These are phyloP conservation scores for Esteya vermicola DNA, from an alignment of 2,329 filamentous ascomycete genomes.

Conservation along the genomic window DNA sequence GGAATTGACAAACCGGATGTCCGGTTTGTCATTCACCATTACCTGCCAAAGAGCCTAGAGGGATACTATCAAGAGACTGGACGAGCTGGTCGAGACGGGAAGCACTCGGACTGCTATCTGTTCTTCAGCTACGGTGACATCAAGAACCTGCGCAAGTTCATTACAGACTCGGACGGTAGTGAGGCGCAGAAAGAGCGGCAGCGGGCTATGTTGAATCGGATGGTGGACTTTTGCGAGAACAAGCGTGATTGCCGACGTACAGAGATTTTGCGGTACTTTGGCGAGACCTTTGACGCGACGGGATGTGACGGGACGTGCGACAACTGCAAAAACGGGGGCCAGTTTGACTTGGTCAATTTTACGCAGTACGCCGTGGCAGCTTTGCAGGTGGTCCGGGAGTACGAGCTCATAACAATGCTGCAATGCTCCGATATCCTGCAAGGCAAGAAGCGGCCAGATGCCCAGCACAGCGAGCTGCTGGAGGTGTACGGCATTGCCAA, in stretches of 20 bases:
- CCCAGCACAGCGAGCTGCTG: conserved; percentile 24
- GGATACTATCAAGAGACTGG: conserved; percentile 98
- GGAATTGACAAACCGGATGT: conserved; percentile 98
- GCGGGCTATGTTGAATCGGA: conserved; percentile 68
- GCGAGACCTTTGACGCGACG: conserved; percentile 59
- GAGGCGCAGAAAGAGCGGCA: conserved; percentile 71
- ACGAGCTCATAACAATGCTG: conserved; percentile 52
- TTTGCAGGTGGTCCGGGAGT: conserved; percentile 50
- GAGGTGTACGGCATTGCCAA: conserved; percentile 55
- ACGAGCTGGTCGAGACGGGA: conserved; percentile 81
- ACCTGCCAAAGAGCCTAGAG: conserved; percentile 85
- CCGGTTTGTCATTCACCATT: conserved; percentile 89
- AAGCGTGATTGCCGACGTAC: conserved; percentile 72
- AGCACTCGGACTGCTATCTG: conserved; percentile 75
- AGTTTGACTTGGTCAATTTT: conserved; percentile 63
- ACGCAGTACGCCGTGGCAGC: conserved; percentile 59
- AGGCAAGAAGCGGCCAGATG: conserved; percentile 48
- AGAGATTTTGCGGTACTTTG: conserved; percentile 88
- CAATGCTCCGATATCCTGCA: conserved; percentile 77
- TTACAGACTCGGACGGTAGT: conserved; percentile 64
- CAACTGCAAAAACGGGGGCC: conserved; percentile 65
- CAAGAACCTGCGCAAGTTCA: conserved; percentile 61
- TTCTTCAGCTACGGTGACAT: conserved; percentile 77
- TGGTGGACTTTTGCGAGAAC: conserved; percentile 84
- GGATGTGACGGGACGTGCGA: conserved; percentile 71